A percentile compares a stretch with the other conserved stretches of the same genome.
phyloP scores from a whole-genome alignment of 2,329 filamentous ascomycete species.

The Exophiala calicioides region DNA sequence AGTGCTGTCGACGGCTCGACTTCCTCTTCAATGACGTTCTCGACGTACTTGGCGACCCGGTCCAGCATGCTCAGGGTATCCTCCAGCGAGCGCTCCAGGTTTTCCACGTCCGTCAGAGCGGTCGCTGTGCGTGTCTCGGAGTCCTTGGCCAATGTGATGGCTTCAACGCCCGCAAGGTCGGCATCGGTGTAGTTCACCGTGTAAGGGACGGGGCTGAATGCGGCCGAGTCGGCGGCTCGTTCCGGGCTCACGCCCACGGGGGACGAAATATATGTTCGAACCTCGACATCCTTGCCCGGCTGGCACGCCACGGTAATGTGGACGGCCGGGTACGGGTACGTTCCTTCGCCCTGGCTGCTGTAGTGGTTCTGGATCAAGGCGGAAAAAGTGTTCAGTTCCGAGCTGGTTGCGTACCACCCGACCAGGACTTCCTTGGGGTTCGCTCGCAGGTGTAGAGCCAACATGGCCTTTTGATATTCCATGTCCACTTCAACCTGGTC shows the following conservation, averaged over 20 bases:
- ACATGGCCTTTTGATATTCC: conserved; percentile 99
- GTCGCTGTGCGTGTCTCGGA: conserved; percentile 70
- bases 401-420: conserved; percentile 97
- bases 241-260: conserved; percentile 94
- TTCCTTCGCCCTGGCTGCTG: conserved; percentile 92
- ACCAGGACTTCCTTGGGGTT: conserved; percentile 91
- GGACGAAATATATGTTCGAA: conserved; percentile 90
- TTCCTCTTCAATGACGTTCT: conserved; percentile 86
- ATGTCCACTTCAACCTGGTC: conserved; percentile 99
- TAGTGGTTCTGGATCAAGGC: conserved; percentile 99
- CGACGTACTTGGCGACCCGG: conserved; percentile 87
- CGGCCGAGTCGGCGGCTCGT: conserved; percentile 90
- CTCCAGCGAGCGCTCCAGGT: conserved; percentile 79
- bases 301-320: conserved; percentile 93
- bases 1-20: conserved; percentile 92
- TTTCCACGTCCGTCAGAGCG: conserved; percentile 85
- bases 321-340: conserved; percentile 94
- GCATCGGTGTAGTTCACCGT: conserved; percentile 86
- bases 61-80: conserved; percentile 88
- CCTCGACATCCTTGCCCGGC: conserved; percentile 83
- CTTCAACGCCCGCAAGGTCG: conserved; percentile 75
- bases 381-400: conserved; percentile 97
- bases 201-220: conserved; percentile 96
- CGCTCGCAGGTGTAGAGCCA: conserved; percentile 88
- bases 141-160: conserved; percentile 80